Percentiles rank a stretch among this genome's conserved stretches.
phyloP scores from a whole-genome alignment of 2,329 filamentous ascomycete species.

The Meredithiella fracta region DNA sequence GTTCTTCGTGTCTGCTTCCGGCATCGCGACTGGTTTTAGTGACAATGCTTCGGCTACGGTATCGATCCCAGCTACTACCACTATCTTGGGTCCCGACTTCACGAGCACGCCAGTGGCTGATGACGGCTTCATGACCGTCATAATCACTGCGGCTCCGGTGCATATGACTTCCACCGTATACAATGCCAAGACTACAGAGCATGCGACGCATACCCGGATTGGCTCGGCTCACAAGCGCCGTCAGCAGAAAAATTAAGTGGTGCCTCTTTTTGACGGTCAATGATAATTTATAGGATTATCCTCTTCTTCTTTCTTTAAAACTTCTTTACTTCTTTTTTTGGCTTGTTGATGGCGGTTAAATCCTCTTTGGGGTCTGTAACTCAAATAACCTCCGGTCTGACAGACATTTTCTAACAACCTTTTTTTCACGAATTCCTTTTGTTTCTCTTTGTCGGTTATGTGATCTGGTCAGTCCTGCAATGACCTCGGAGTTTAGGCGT shows the following conservation, averaged over 20 bases:
- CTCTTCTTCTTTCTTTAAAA: no score
- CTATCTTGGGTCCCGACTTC: neutral
- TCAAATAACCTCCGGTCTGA: no score
- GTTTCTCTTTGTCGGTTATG: neutral
- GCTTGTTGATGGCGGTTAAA: no score
- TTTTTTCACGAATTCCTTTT: constrained; percentile 3
- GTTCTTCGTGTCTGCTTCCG: constrained; percentile 26
- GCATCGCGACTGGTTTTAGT: neutral
- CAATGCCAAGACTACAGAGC: constrained; percentile 5
- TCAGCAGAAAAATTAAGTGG: neutral
- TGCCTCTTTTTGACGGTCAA: neutral
- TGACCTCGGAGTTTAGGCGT: neutral
- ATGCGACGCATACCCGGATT: constrained; percentile 3
- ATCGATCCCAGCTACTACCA: constrained; percentile 12
- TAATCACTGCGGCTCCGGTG: constrained; percentile 18
- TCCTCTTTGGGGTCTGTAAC: no score
- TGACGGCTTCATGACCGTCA: constrained; percentile 6
- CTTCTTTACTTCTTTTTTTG: no score
- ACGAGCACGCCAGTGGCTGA: neutral
- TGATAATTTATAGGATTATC: no score
- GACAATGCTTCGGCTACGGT: neutral
- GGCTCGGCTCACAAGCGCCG: constrained; percentile 7
- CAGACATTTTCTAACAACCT: no score
- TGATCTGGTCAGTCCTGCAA: neutral
- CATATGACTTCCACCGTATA: constrained; percentile 23